These are phyloP conservation scores for Yarrowia porcina DNA, from an alignment of 805 yeast species.

Conservation along the genomic window DNA sequence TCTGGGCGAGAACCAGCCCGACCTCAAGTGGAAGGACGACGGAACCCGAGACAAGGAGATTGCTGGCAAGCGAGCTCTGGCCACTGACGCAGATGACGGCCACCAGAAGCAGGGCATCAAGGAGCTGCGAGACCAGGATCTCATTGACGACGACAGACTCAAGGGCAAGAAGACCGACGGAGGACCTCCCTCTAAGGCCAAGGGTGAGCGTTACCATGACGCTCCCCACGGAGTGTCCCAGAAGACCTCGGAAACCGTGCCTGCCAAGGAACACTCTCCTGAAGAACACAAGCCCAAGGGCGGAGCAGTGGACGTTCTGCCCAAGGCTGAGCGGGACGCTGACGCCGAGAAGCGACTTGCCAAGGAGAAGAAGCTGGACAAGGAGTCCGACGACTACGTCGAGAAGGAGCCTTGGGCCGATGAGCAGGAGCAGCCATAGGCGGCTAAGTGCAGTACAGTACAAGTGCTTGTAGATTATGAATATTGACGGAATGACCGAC, in stretches of 20 bases:
- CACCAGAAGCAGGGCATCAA: constrained; percentile 8
- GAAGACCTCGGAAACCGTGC: constrained; percentile 1
- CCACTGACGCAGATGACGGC: constrained; percentile 2
- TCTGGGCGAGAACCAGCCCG: not conserved
- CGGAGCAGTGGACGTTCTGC: not conserved
- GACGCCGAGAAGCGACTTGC: not conserved
- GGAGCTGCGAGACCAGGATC: constrained; percentile 4
- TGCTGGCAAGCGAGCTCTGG: not conserved
- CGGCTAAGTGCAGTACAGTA: too few relatives aligned
- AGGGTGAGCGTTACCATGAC: not conserved
- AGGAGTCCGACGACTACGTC: not conserved
- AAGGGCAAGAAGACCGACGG: not conserved
- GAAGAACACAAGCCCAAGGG: not conserved
- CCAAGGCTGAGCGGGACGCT: constrained; percentile 2
- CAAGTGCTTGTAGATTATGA: too few relatives aligned
- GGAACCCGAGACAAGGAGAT: not conserved
- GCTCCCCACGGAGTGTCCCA: not conserved
- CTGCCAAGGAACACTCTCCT: not conserved
- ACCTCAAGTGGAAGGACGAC: not conserved
- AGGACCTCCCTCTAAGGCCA: not conserved
- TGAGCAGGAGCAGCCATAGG: not conserved
- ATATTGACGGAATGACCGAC: too few relatives aligned
- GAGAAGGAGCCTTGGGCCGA: constrained; percentile 12
- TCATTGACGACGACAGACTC: not conserved
- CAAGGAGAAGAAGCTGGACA: constrained; percentile 18